Evolutionary conservation across 1,284 basidiomycete species (phyloP).

Genomic region (Tetrapyrgos nigripes): DNA sequence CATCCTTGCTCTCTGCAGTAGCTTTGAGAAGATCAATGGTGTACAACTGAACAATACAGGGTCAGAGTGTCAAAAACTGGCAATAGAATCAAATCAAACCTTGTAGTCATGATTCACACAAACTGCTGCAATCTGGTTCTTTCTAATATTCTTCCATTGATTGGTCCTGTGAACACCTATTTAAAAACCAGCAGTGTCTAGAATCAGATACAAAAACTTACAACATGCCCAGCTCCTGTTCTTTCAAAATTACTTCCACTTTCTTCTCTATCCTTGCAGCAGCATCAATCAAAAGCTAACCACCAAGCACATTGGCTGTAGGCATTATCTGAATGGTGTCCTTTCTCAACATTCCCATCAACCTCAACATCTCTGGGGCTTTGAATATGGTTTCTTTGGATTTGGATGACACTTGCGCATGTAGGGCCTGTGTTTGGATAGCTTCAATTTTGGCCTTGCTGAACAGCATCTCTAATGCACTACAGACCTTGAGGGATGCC

Average conservation of each 20-base stretch:
- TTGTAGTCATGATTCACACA: constrained; percentile 18
- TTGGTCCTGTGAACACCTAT: constrained; percentile 6
- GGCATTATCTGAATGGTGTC: constrained; percentile 11
- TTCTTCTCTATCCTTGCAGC: background rate
- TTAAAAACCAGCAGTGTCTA: background rate
- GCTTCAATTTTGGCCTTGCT: background rate
- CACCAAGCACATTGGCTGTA: constrained; percentile 10
- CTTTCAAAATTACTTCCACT: background rate
- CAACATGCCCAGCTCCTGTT: constrained; percentile 1
- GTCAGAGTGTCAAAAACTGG: background rate
- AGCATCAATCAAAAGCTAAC: constrained; percentile 9
- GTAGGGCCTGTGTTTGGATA: constrained; percentile 14
- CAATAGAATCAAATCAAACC: background rate
- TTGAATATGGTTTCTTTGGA: constrained; percentile 7
- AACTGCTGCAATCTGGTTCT: constrained; percentile 11
- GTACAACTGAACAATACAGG: constrained; percentile 2
- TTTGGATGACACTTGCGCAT: constrained; percentile 14
- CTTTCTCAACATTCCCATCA: constrained; percentile 16
- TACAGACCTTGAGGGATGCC: background rate
- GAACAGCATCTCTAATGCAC: constrained; percentile 8
- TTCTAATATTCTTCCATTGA: constrained; percentile 14
- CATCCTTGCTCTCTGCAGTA: constrained; percentile 15
- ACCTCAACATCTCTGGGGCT: constrained; percentile 17
- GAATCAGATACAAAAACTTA: constrained; percentile 3
- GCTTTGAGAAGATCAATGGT: constrained; percentile 12